Evolutionary conservation across 768 basidiomycete species (phyloP).

Genomic region (Strobilomyces echinocephalus): DNA sequence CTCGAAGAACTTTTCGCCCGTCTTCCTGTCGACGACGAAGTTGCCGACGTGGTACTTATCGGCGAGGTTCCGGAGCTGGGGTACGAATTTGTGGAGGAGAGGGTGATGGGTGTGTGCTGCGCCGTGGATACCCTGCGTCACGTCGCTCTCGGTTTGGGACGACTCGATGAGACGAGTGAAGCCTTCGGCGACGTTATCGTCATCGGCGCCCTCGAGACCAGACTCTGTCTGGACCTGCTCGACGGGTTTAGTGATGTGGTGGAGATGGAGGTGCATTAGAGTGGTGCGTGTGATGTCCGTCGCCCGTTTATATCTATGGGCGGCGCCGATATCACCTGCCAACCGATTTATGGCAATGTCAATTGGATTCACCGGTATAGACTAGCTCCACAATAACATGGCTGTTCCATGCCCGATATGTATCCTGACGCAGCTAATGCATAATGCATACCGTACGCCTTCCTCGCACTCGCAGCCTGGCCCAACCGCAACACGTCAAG

Average conservation of each 20-base stretch:
- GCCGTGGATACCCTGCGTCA: slow-evolving; percentile 29
- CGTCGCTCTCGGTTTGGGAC: slow-evolving; percentile 13
- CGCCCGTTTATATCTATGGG: slow-evolving; percentile 4
- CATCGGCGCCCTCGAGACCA: slow-evolving; percentile 15
- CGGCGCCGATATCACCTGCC: slow-evolving; percentile 1
- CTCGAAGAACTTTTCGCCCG: slow-evolving; percentile 57
- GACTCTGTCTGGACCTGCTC: slow-evolving; percentile 24
- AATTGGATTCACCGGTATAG: too few species aligned
- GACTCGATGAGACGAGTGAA: slow-evolving; percentile 17
- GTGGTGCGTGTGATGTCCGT: background rate
- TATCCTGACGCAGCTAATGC: too few species aligned
- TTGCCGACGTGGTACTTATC: slow-evolving; percentile 54
- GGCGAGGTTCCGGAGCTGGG: slow-evolving; percentile 53
- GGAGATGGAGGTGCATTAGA: slow-evolving; percentile 14
- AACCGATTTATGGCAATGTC: background rate
- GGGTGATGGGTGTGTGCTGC: slow-evolving; percentile 31
- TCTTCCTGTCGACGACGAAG: slow-evolving; percentile 47
- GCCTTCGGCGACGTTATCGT: slow-evolving; percentile 19
- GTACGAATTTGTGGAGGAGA: slow-evolving; percentile 46
- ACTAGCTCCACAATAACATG: too few species aligned
- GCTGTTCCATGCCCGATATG: too few species aligned
- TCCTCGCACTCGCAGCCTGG: background rate
- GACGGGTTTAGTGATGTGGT: slow-evolving; percentile 23
- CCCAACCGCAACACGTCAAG: background rate
- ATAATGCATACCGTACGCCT: too few species aligned